Evolutionary conservation across 176 grass and related monocot genomes (phyloP).

Genomic region (Triticum dicoccoides): DNA sequence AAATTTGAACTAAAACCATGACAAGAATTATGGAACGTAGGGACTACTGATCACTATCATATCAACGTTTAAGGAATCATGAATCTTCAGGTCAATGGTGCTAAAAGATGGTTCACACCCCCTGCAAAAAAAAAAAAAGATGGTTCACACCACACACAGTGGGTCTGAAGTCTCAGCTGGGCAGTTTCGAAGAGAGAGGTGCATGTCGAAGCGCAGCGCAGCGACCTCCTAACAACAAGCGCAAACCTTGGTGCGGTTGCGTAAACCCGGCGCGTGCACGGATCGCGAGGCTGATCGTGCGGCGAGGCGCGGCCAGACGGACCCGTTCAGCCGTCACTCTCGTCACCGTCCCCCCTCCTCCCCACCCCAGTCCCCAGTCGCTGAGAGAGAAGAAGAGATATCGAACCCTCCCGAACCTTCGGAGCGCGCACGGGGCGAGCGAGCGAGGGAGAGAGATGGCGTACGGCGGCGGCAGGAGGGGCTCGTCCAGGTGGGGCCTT

Average conservation of each 20-base stretch:
- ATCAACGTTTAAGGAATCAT: neutral
- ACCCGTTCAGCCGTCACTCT: neutral
- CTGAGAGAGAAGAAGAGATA: neutral
- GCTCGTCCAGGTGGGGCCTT: conserved; percentile 44
- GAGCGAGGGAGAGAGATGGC: conserved; percentile 28
- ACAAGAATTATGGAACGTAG: neutral
- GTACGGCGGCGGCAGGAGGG: conserved; percentile 42
- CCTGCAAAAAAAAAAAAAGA: too few species aligned
- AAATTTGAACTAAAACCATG: neutral
- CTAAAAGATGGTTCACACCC: neutral
- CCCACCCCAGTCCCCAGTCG: neutral
- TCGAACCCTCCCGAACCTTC: neutral
- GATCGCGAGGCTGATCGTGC: neutral
- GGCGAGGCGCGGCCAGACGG: neutral
- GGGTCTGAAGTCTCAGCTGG: neutral
- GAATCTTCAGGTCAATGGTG: neutral
- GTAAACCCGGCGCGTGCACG: neutral
- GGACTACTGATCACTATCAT: neutral
- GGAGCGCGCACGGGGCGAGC: neutral
- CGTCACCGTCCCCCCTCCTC: neutral
- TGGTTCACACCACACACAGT: neutral
- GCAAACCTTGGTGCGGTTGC: neutral
- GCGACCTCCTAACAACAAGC: neutral
- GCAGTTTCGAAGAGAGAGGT: neutral
- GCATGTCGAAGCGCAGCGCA: neutral